Conservation (phyloP, 2,329 filamentous ascomycete genomes). For the Claviceps sp. region DNA sequence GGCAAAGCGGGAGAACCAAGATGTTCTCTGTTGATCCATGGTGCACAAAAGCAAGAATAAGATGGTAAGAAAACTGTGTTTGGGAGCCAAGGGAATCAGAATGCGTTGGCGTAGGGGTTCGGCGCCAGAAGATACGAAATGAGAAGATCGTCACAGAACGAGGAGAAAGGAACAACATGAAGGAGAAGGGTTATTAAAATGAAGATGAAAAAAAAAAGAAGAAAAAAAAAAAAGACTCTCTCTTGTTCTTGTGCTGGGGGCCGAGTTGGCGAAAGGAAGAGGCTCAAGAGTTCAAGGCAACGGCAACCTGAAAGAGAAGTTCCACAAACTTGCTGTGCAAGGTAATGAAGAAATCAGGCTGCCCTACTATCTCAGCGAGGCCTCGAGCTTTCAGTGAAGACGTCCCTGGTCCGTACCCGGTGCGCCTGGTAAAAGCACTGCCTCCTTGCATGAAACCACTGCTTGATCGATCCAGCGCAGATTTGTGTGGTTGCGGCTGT, state of each 20-base stretch:
- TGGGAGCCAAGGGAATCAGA: too few species aligned
- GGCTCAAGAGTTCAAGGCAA: constrained; percentile 34
- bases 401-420: constrained; percentile 42
- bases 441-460: constrained; percentile 45
- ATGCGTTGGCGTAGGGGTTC: too few species aligned
- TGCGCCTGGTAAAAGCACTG: constrained; percentile 42
- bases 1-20: not conserved
- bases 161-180: not conserved
- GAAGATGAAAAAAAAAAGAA: not conserved
- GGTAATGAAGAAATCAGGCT: constrained; percentile 56
- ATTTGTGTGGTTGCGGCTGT: constrained; percentile 14
- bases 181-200: too few species aligned
- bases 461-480: constrained; percentile 25
- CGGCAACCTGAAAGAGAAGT: constrained; percentile 45
- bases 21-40: not conserved
- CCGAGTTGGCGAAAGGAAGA: not conserved
- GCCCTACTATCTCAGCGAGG: constrained; percentile 50
- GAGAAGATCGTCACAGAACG: too few species aligned
- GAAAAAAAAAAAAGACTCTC: not conserved
- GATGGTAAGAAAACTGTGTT: not conserved
- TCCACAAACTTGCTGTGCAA: constrained; percentile 51
- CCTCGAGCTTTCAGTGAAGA: constrained; percentile 45
- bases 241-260: too few species aligned
- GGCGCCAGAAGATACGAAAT: too few species aligned
- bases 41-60: not conserved